These are phyloP conservation scores for Daldinia eschscholtzii DNA, from an alignment of 2,329 filamentous ascomycete species.

Conservation along the genomic window DNA sequence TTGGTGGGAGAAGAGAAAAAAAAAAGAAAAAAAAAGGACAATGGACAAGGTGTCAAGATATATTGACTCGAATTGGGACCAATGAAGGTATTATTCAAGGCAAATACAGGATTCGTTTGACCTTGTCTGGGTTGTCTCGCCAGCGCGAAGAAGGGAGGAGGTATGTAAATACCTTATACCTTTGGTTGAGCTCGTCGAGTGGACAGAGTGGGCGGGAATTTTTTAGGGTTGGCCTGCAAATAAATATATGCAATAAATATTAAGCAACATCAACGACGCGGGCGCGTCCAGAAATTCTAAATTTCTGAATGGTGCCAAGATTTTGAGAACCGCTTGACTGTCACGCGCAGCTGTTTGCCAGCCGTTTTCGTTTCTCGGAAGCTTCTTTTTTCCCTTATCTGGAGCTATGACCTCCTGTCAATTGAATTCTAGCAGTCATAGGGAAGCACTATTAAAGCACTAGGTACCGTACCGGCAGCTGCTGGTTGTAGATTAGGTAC, in stretches of 20 bases:
- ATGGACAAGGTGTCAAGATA: constrained; percentile 10
- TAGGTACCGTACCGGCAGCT: no score
- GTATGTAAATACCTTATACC: constrained; percentile 14
- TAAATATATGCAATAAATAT: background rate
- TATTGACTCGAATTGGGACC: constrained; percentile 1
- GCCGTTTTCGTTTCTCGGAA: background rate
- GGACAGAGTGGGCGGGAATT: background rate
- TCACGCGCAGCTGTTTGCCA: constrained; percentile 23
- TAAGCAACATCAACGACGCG: constrained; percentile 43
- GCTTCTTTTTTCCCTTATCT: constrained; percentile 1
- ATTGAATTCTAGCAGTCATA: background rate
- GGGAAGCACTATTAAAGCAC: background rate
- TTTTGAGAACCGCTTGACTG: background rate
- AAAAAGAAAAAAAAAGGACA: background rate
- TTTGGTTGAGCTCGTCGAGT: constrained; percentile 10
- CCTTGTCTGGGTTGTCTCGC: constrained; percentile 1
- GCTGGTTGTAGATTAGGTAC: no score
- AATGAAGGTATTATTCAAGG: constrained; percentile 2
- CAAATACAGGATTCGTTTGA: background rate
- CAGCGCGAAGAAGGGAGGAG: constrained; percentile 6
- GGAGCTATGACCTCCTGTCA: background rate
- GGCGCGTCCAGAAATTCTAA: constrained; percentile 42
- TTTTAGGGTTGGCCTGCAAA: constrained; percentile 5
- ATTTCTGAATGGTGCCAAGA: constrained; percentile 31
- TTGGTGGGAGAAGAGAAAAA: background rate